Base-by-base conservation (phyloP, 2,329 filamentous ascomycete species). In the Penicillium paneum region DNA sequence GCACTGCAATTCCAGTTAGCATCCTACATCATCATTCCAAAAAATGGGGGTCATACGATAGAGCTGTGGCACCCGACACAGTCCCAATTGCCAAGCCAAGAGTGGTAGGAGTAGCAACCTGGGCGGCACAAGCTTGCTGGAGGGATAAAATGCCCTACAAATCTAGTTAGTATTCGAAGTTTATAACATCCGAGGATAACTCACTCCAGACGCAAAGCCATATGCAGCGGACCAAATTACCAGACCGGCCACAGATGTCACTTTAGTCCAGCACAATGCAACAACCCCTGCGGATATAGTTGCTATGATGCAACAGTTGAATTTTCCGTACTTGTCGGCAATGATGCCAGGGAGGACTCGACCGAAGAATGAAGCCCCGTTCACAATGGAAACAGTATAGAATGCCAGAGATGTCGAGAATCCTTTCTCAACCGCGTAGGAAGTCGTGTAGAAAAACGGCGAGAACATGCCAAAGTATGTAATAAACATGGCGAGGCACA, bases 181-280 rank as follows among this genome's bases (percentile, higher is more conserved):
- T 15, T 15, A 17, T 26, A 7, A 7, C 32, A 17, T 10, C 12
- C 8, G 17, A 13, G 10, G 2, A 42, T 10, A 12, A 54, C 64
- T 58, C 51, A 79, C 76, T 0, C 78, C 77, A 2, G 76, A 79
- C 1, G 70, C 66, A 54, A 80, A 79, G 0, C 78, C 78, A 58
- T 79, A 80, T 0, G 72, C 73, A 13, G 73, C 68, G 0, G 73
- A 72, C 58, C 76, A 81, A 4, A 76, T 61, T 1, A 79, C 72
- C 52, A 79, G 67, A 0, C 76, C 77, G 0, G 76, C 73, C 7
- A 76, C 71, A 12, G 65, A 71, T 1, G 69, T 71, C 1, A 75
- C 76, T 17, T 69, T 70, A 3, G 75, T 77, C 70, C 79, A 77
- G 28, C 72, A 76, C n/a, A 81, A 70, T 1, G 74, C 76, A 26